Base-by-base conservation (phyloP, 257 asterid genomes). In the Forsythia suspensa region DNA sequence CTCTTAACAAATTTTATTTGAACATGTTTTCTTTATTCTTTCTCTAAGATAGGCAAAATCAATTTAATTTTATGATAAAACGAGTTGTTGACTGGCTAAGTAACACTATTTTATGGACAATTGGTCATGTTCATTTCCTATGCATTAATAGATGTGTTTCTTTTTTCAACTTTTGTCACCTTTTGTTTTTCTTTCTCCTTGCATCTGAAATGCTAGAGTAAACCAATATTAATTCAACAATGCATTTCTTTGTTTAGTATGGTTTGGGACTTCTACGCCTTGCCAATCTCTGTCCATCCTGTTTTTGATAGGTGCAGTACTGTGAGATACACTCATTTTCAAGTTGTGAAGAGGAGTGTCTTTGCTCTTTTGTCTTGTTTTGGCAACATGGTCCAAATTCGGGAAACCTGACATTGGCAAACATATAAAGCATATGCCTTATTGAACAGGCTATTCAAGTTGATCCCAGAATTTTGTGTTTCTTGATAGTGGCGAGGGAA, bases 321-420 rank as follows among this genome's bases (percentile, higher is more conserved):
- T 86, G 4, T 44, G 70, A 67, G 82, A 5, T n/a, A 15, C 96
- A 91, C 82, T 69, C 81, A 34, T 70, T 84, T 70, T 24, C 11
- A 57, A 82, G 71, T 78, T 88, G 84, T 70, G 91, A 87, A 76
- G 94, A 91, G 80, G 87, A 84, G 82, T 89, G 96, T 72, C 57
- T 29, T 71, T 91, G 92, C 89, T 77, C 80, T 24, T 91, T 91
- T 80, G 72, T 88, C 41, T 57, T 91, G 29, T 73, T 21, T 39
- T 88, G 94, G 96, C 41, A 76, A 74, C 92, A 91, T 39, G 94
- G 94, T 40, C 91, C 88, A 66, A 87, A 79, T 43, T 44, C 44
- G 57, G 96, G 84, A 67, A 76, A 78, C 36, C 75, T 88, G 41
- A 84, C 88, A 38, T 0, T 68, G 44, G 76, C 51, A 3, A 42